Conservation (phyloP, 495 filamentous ascomycete species). For the Pyrenula massariospora region DNA sequence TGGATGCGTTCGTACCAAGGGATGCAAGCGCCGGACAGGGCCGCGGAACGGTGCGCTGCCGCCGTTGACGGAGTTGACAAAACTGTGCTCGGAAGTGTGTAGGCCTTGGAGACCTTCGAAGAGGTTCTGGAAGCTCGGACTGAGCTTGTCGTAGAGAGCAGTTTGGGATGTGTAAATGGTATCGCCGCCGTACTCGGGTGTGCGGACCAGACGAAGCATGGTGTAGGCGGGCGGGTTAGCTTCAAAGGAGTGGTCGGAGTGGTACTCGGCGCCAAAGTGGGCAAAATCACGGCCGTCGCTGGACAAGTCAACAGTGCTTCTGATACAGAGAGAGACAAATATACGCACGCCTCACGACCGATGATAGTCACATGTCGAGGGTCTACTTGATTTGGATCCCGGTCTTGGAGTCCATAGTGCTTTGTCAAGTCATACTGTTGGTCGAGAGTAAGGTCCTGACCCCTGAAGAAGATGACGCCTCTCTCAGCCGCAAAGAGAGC, state of each 20-base stretch:
- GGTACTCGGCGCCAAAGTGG: slow-evolving; percentile 14
- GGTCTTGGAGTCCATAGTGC: slow-evolving; percentile 12
- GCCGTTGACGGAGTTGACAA: slow-evolving; percentile 7
- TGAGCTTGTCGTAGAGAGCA: slow-evolving; percentile 14
- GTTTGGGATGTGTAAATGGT: slow-evolving; percentile 18
- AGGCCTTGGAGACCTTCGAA: slow-evolving; percentile 3
- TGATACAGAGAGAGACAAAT: slow-evolving; percentile 4
- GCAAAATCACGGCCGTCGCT: slow-evolving; percentile 11
- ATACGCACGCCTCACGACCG: slow-evolving; percentile 6
- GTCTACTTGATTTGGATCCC: slow-evolving; percentile 10
- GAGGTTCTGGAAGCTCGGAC: slow-evolving; percentile 6
- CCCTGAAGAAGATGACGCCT: slow-evolving; percentile 29
- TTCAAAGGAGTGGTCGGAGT: slow-evolving; percentile 20
- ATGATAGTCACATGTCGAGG: slow-evolving; percentile 9
- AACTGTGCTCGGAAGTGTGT: slow-evolving; percentile 5
- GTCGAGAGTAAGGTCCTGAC: slow-evolving; percentile 24
- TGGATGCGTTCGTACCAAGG: slow-evolving; percentile 34
- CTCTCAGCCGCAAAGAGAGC: slow-evolving; percentile 31
- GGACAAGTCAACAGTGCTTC: slow-evolving; percentile 2
- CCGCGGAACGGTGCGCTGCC: slow-evolving; percentile 4
- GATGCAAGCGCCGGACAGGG: slow-evolving; percentile 19
- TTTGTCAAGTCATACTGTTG: slow-evolving; percentile 14
- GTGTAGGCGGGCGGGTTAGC: slow-evolving; percentile 18
- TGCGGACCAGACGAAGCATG: slow-evolving; percentile 14
- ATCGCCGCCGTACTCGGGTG: slow-evolving; percentile 17